phyloP scores from a whole-genome alignment of 2,329 filamentous ascomycete species.

The Pseudogymnoascus sp. region DNA sequence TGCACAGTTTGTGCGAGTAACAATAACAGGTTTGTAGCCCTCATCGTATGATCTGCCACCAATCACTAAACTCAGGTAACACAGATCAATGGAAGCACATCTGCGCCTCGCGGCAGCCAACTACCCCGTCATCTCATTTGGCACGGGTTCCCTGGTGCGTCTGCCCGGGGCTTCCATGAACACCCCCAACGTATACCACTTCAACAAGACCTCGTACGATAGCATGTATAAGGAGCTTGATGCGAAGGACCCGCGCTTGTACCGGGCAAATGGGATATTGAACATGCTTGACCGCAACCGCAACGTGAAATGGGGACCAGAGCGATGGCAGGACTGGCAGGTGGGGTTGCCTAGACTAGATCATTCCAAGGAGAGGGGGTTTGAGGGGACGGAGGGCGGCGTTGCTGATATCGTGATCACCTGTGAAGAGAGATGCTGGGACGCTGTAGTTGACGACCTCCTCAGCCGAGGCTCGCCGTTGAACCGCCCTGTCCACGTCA shows the following conservation, averaged over 20 bases:
- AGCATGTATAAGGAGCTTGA: conserved; percentile 89
- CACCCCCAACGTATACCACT: conserved; percentile 94
- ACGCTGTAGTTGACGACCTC: conserved; percentile 91
- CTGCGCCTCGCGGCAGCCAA: conserved; percentile 75
- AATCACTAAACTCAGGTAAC: conserved; percentile 15
- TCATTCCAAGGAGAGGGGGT: conserved; percentile 67
- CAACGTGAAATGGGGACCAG: conserved; percentile 86
- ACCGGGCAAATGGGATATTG: conserved; percentile 83
- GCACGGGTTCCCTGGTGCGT: conserved; percentile 88
- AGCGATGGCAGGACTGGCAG: conserved; percentile 97
- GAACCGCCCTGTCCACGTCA: conserved; percentile 91
- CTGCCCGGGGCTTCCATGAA: conserved; percentile 84
- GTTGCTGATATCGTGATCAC: conserved; percentile 93
- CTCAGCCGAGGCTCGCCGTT: conserved; percentile 76
- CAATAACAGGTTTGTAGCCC: conserved; percentile 68
- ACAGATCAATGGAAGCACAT: conserved; percentile 96
- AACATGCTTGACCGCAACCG: conserved; percentile 94
- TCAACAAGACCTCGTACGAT: conserved; percentile 94
- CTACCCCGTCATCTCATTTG: conserved; percentile 97
- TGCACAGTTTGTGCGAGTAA: conserved; percentile 99
- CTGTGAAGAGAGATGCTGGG: conserved; percentile 96
- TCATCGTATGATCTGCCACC: neutral
- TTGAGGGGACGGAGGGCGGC: conserved; percentile 74
- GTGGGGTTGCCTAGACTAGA: conserved; percentile 76
- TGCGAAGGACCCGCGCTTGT: conserved; percentile 76